Conservation (phyloP, 2,329 filamentous ascomycete species). For the Hirsutella minnesotensis region DNA sequence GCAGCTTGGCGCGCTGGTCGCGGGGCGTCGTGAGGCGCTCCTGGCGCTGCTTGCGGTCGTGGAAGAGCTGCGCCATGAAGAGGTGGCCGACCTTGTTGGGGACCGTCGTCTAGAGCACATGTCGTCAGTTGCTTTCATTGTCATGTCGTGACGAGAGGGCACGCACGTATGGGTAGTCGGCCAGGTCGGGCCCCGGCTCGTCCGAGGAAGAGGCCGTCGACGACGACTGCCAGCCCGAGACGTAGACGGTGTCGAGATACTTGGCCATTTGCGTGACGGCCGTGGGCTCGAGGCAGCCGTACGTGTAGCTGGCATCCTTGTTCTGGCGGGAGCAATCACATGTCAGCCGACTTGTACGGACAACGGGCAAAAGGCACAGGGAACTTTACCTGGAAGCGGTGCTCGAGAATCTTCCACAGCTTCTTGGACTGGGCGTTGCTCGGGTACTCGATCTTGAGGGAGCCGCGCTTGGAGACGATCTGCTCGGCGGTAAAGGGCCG, state of each 20-base stretch:
- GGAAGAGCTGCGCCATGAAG: slow-evolving; percentile 98
- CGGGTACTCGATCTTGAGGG: slow-evolving; percentile 80
- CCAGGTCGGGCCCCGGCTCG: slow-evolving; percentile 93
- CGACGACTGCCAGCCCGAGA: slow-evolving; percentile 97
- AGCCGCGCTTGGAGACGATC: slow-evolving; percentile 91
- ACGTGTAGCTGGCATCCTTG: slow-evolving; percentile 82
- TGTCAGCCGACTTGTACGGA: not conserved
- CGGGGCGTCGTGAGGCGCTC: slow-evolving; percentile 74
- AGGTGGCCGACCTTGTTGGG: slow-evolving; percentile 97
- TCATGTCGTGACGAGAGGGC: too few species aligned
- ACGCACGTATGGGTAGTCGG: slow-evolving; percentile 84
- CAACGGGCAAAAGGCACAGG: not conserved
- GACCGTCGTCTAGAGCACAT: slow-evolving; percentile 63
- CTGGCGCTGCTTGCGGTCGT: slow-evolving; percentile 97
- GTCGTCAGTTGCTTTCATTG: too few species aligned
- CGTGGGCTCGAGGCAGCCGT: slow-evolving; percentile 92
- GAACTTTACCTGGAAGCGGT: slow-evolving; percentile 61
- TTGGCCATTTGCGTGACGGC: slow-evolving; percentile 99
- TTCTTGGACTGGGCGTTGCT: slow-evolving; percentile 88
- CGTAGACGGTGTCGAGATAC: slow-evolving; percentile 96
- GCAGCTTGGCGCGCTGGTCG: slow-evolving; percentile 56
- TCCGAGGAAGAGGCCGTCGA: slow-evolving; percentile 91
- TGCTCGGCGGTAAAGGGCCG: slow-evolving; percentile 91
- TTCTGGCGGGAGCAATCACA: slow-evolving; percentile 39
- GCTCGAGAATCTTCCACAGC: slow-evolving; percentile 82